Base-by-base conservation (phyloP, 805 yeast genomes). In the Hanseniaspora vineae region DNA sequence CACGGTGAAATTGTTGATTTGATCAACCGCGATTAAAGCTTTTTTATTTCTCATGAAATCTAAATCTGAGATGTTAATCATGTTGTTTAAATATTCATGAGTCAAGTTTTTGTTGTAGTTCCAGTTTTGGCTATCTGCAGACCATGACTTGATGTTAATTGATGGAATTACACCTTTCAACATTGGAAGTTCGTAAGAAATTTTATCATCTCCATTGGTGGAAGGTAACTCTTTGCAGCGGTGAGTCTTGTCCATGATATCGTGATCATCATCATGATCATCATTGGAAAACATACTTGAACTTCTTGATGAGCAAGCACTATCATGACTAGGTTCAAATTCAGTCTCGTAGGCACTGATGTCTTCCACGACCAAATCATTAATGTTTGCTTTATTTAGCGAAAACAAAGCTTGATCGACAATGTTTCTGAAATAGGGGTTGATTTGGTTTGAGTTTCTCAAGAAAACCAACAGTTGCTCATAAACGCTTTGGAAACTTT, bases 111-210 rank as follows among this genome's bases (percentile, higher is more conserved):
- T 73, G 64, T 81, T 83, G 65, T 82, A 85, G 49, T 65, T 72
- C 94, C 94, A 85, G 42, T 62, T 64, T 48, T 82, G 84, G 50
- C 69, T 62, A 47, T 66, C 64, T 50, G 49, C 44, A 2, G 72
- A 67, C 67, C 77, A 81, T 66, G 70, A 73, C 69, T 82, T 84
- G 54, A 86, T 69, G 66, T 84, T 87, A 60, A 86, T 72, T 76
- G 81, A 85, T 50, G 95, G 95, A 51, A 84, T 73, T 47, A 89
- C 82, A 64, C 80, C 84, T 12, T 75, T 68, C 32, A 81, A 78
- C 46, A 79, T 70, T 37, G 74, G 15, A n/a, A 43, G 45, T 15
- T 23, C 43, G 14, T 31, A 20, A 4, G 40, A 23, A 8, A 23
- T 23, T 4, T 8, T 8, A 8, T 23, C 29, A 8, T 23, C 29